Conservation (phyloP, 768 basidiomycete genomes). For the Artomyces pyxidatus region DNA sequence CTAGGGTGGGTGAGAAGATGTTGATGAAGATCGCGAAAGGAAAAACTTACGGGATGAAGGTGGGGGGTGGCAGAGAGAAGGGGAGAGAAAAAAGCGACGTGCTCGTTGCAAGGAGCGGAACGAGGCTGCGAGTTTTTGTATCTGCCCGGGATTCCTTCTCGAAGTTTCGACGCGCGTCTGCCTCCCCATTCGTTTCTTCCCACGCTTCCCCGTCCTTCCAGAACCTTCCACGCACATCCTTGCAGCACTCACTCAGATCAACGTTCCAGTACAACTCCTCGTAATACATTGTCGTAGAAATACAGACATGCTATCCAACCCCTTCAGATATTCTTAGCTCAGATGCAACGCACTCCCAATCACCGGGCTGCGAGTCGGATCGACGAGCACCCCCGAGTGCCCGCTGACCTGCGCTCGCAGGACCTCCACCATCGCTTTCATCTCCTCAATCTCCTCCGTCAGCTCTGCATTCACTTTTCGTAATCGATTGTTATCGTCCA, state of each 20-base stretch:
- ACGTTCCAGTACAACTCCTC: background rate
- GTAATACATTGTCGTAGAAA: background rate
- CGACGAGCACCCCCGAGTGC: conserved; percentile 34
- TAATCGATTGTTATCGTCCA: conserved; percentile 43
- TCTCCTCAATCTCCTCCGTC: conserved; percentile 51
- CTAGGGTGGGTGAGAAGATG: conserved; percentile 10
- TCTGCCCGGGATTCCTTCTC: conserved; percentile 27
- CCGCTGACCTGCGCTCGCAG: conserved; percentile 51
- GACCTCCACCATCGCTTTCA: conserved; percentile 63
- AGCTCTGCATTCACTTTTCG: conserved; percentile 51
- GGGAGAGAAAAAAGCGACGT: conserved; percentile 8
- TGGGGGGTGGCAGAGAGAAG: conserved; percentile 10
- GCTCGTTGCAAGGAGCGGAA: conserved; percentile 3
- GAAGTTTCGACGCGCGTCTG: conserved; percentile 32
- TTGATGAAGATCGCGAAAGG: conserved; percentile 14
- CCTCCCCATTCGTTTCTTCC: conserved; percentile 14
- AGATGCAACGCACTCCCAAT: conserved; percentile 6
- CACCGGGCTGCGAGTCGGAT: conserved; percentile 36
- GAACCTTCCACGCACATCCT: conserved; percentile 30
- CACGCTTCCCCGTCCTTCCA: conserved; percentile 13
- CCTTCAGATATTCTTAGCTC: background rate
- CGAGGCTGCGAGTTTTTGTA: conserved; percentile 30
- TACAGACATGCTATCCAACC: background rate
- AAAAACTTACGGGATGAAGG: conserved; percentile 2
- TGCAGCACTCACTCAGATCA: too few relatives aligned